These are phyloP conservation scores for Lactarius tabidus DNA, from an alignment of 768 basidiomycete genomes.

Conservation along the genomic window DNA sequence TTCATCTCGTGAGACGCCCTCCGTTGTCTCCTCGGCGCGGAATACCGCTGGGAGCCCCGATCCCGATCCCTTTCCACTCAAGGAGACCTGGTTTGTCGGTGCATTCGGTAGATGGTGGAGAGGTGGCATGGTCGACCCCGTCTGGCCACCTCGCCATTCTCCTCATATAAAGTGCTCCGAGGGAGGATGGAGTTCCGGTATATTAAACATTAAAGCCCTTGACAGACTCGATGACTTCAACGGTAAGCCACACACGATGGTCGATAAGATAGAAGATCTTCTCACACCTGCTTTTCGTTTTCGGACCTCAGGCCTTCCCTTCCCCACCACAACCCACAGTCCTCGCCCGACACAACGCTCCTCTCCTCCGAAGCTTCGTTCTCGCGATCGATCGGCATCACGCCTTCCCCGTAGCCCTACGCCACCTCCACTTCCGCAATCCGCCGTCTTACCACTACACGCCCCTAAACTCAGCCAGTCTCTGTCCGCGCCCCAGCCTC, in stretches of 20 bases:
- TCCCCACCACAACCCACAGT: constrained; percentile 24
- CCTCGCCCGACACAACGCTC: constrained; percentile 27
- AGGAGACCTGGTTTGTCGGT: constrained; percentile 87
- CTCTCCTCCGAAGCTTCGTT: constrained; percentile 54
- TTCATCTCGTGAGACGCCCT: constrained; percentile 17
- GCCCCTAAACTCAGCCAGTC: constrained; percentile 41
- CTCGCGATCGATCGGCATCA: constrained; percentile 33
- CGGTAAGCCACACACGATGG: constrained; percentile 43
- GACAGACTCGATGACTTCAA: constrained; percentile 66
- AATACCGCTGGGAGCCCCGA: constrained; percentile 26
- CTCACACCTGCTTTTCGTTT: constrained; percentile 27
- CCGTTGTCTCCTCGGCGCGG: constrained; percentile 15
- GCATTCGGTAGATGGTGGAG: constrained; percentile 92
- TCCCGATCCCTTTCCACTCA: constrained; percentile 49
- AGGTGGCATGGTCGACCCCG: constrained; percentile 75
- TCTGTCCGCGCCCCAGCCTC: constrained; percentile 25
- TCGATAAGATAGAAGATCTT: constrained; percentile 24
- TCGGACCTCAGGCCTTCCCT: constrained; percentile 21
- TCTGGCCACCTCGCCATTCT: constrained; percentile 63
- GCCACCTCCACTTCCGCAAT: constrained; percentile 81
- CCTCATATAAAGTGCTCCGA: constrained; percentile 55
- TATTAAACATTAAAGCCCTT: constrained; percentile 68
- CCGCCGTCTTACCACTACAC: constrained; percentile 74
- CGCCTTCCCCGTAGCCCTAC: constrained; percentile 52
- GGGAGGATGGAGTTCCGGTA: constrained; percentile 74